Evolutionary conservation across 169 alveolate genomes (phyloP).

Genomic region (Cryptosporidium canis): DNA sequence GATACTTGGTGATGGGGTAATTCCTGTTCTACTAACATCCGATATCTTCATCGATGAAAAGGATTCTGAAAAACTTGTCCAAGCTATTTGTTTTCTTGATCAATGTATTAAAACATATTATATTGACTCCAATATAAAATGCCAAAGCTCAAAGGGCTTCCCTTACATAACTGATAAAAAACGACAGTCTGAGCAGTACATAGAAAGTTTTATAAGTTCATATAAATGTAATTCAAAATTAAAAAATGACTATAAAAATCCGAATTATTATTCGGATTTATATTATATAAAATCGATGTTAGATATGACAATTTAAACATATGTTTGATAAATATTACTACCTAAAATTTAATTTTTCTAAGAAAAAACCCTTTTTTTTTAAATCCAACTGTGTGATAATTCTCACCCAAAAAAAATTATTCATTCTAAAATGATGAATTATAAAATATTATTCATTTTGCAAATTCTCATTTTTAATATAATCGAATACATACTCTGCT

Average conservation of each 20-base stretch:
- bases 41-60: background rate
- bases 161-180: background rate
- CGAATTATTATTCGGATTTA: background rate
- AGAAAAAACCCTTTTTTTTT: background rate
- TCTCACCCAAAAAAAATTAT: background rate
- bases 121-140: background rate
- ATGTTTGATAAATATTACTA: background rate
- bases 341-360: background rate
- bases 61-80: background rate
- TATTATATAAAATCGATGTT: background rate
- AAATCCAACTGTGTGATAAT: background rate
- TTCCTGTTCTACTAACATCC: slow-evolving; percentile 15
- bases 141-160: slow-evolving; percentile 24
- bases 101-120: slow-evolving; percentile 5
- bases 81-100: slow-evolving; percentile 39
- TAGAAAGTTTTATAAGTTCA: slow-evolving; percentile 1
- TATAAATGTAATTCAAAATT: background rate
- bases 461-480: background rate
- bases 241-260: background rate
- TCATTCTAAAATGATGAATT: background rate
- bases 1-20: slow-evolving; percentile 48
- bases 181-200: background rate
- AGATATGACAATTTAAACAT: slow-evolving; percentile 7
- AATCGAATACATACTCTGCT: background rate
- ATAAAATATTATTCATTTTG: background rate